Evolutionary conservation across 805 yeast genomes (phyloP), one percentile per base, ranked within the genome.

Genomic region (Candida nemodendra): DNA sequence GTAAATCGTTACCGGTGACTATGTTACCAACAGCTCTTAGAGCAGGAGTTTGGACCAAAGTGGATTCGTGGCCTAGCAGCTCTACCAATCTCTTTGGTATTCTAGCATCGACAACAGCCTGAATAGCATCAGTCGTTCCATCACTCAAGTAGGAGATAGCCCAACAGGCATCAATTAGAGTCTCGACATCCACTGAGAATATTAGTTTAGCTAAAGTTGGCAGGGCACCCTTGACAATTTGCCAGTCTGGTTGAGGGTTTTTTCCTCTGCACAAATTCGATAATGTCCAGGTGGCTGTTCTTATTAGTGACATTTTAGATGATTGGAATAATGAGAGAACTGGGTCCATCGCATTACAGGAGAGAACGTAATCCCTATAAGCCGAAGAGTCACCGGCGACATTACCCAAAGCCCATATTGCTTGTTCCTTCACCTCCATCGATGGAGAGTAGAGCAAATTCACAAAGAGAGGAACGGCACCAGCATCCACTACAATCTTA

Each of bases 351-450:
- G 97, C 97, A 47, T 84, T 81, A 54, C 88, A 83, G 29, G 74
- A 67, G 51, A 93, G 72, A 30, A 93, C 98, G 54, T 75, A 83
- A 68, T 93, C 98, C 69, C 99, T 81, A 72, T 80, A 88, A 28
- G 74, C 70, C 7, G 96, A 76, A 12, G 96, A 87, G 62, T 93
- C 99, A 64, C 99, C 99, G 18, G 99, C 98, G 62, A 93, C 96
- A 62, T 93, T 93, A 67, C 99, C 99, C 50, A 93, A 72, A 19
- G 99, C 98, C 99, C 99, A 93, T 52, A 93, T 91, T 11, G 98
- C 98, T 69, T 93, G 99, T 65, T 93, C 99, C 65, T 88, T 87
- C 40, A 93, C 97, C 59, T 93, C 98, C 41, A 81, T 71, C 28
- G 95, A 86, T 41, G 78, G 78, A 3, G 96, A 84, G 54, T 78